Conservation (phyloP, 805 yeast species). For the Myxozyma nipponensis region DNA sequence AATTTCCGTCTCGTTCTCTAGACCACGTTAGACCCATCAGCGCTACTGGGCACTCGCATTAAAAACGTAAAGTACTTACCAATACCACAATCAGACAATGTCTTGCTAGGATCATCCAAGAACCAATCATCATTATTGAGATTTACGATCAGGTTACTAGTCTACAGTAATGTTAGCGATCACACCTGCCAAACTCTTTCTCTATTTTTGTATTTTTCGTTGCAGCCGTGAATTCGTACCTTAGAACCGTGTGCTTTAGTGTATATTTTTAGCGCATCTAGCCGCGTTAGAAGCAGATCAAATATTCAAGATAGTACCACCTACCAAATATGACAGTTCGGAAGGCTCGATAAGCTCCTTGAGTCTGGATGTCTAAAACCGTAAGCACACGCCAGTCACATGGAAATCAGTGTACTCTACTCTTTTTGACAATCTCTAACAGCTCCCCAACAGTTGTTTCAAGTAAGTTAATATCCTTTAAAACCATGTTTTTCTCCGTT, state of each 20-base stretch:
- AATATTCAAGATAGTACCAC: background rate
- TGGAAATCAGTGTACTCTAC: conserved; percentile 12
- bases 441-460: conserved; percentile 63
- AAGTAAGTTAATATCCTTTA: conserved; percentile 67
- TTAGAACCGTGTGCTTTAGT: conserved; percentile 94
- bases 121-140: conserved; percentile 82
- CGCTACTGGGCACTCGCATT: conserved; percentile 38
- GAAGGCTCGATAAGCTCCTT: conserved; percentile 75
- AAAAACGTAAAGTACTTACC: conserved; percentile 8
- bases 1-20: conserved; percentile 87
- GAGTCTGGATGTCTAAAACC: conserved; percentile 43
- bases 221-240: conserved; percentile 4
- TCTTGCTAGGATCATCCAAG: conserved; percentile 43
- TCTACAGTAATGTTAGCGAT: conserved; percentile 32
- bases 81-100: conserved; percentile 51
- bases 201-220: no score
- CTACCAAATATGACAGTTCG: conserved; percentile 52
- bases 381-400: background rate
- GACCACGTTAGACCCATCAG: background rate
- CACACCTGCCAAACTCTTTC: no score
- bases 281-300: background rate
- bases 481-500: conserved; percentile 72
- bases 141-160: conserved; percentile 87
- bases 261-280: conserved; percentile 62
- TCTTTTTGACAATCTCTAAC: conserved; percentile 47